Evolutionary conservation across 1,139 yeast genomes (phyloP), one percentile per base, ranked within the genome.

Genomic region (Protomyces inundatus): DNA sequence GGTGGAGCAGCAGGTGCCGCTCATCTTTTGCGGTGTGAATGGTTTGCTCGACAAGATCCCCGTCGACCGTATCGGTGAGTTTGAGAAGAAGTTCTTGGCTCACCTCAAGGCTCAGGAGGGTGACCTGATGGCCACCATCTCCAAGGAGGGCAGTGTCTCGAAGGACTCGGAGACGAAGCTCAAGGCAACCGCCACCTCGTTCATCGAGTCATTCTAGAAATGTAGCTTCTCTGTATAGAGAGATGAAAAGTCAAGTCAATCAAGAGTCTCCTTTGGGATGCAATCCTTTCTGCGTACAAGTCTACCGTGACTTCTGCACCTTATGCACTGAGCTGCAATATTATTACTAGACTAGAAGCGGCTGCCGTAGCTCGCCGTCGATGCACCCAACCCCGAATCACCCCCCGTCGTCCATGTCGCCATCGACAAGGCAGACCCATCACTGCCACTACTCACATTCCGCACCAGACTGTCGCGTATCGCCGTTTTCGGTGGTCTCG

Each of bases 1-100:
- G 78, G 96, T 98, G 76, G 97, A 93, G 82, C 97, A 91, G 83
- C 97, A 90, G 84, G 98, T 95, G 71, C 98, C 98, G 79, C 84
- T 90, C 77, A 91, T 95, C 79, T 95, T 80, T 84, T 98, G 98
- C 73, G 99, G 97, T 89, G 98, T 95, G 77, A 91, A 93, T 86
- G 99, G 99, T 86, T 90, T 77, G 91, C 87, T 95, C 77, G 99
- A 95, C 80, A 77, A 81, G 73, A 77, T 95, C 75, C 88, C 96
- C 72, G 82, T 93, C 73, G 85, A 86, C 77, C 88, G 90, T 80
- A 85, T 95, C 76, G 90, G 83, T 79, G 90, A 88, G 79, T 95
- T 88, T 77, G 99, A 95, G 86, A 81, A 84, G 75, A 86, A 91
- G 76, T 93, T 91, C 93, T 82, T 88, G 78, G 83, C 96, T 73